Evolutionary conservation across 495 filamentous ascomycete genomes (phyloP), one percentile per base, ranked within the genome.

Genomic region (Bacidia gigantensis): DNA sequence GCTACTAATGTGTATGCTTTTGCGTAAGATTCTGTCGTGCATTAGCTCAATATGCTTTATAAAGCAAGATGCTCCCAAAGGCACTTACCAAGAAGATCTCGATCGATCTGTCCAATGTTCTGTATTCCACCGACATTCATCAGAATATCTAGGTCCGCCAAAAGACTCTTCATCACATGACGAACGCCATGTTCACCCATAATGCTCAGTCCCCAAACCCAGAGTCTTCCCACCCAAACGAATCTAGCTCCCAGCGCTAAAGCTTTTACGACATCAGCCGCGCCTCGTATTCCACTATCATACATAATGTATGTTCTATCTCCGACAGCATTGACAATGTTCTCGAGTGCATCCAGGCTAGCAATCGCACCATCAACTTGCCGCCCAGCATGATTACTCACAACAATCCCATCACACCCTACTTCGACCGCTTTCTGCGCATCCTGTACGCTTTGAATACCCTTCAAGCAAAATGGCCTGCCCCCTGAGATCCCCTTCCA

Each of bases 101-200:
- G 53, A 47, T 74, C 67, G 47, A 82, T 76, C 46, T 80, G 71
- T n/a, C 64, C 60, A 11, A 82, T 59, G 20, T 64, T 64, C 24
- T 73, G 69, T 56, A 76, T 79, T 14, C 81, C 80, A n/a, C 70
- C 78, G n/a, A 78, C 72, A 38, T 72, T 76, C 75, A 84, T 77
- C 48, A 81, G 50, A 32, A 82, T 79, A 65, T 85, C 81, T 26
- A 85, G 76, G 48, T 84, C 81, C 0, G 79, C 79, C 44, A 86
- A 55, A 41, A 84, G 62, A 3, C 70, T 69, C 69, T 80, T 82
- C 70, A 83, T 70, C 1, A 83, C 78, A 67, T 84, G 79, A 0
- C 77, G 62, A 11, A 81, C 78, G 0, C 79, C 77, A 11, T 73
- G 59, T 61, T 84, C 77, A 14, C 79, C 81, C 57, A 71, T 72